phyloP scores from a whole-genome alignment of 169 alveolate species.

The Plasmodium cynomolgi region DNA sequence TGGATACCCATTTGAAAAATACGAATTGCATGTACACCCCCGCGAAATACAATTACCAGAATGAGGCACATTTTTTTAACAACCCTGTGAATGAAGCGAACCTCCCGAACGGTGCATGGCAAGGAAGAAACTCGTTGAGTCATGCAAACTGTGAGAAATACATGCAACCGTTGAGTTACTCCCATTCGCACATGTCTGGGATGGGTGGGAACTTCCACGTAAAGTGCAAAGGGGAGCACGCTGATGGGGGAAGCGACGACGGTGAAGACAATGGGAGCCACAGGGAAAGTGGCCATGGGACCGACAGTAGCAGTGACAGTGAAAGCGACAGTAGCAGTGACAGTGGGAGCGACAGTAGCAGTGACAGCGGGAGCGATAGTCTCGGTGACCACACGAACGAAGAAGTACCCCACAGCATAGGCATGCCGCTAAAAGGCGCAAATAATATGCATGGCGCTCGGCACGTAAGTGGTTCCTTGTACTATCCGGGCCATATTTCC shows the following conservation, averaged over 20 bases:
- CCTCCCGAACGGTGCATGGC: not conserved
- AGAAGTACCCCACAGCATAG: not conserved
- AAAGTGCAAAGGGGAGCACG: not conserved
- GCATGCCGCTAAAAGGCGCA: not conserved
- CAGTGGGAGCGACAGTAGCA: not conserved
- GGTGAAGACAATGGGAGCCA: not conserved
- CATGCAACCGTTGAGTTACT: not conserved
- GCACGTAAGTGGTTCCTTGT: not conserved
- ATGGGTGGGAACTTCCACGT: not conserved
- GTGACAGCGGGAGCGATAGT: not conserved
- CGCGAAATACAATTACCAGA: not conserved
- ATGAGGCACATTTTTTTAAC: conserved; percentile 14
- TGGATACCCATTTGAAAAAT: not conserved
- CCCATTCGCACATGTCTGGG: not conserved
- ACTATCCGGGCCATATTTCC: not conserved
- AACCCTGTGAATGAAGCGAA: conserved; percentile 10
- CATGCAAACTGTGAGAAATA: not conserved
- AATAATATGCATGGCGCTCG: not conserved
- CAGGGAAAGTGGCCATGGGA: not conserved
- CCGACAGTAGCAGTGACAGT: not conserved
- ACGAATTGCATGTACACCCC: not conserved
- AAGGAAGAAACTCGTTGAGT: not conserved
- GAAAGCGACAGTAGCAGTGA: not conserved
- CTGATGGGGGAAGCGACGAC: not conserved
- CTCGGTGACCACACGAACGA: not conserved